phyloP scores from a whole-genome alignment of 176 grass and related monocot genomes.

The Zea luxurians region DNA sequence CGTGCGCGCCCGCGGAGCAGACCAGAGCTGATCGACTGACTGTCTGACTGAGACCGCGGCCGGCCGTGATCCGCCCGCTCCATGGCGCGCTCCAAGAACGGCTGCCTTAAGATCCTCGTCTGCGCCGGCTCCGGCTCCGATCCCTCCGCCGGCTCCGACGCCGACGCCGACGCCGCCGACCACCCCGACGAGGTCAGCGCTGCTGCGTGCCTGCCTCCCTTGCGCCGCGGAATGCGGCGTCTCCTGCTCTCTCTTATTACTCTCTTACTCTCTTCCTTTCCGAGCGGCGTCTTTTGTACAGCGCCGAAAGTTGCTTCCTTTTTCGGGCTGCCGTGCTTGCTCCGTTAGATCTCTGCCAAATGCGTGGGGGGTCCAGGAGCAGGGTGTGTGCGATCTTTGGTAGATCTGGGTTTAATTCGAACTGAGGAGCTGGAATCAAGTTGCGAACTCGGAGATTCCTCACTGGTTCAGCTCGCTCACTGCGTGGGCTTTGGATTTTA shows the following conservation, averaged over 20 bases:
- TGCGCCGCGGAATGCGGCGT: slow-evolving; percentile 24
- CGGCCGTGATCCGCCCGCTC: neutral
- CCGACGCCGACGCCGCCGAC: slow-evolving; percentile 46
- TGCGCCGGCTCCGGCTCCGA: slow-evolving; percentile 58
- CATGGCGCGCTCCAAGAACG: slow-evolving; percentile 61
- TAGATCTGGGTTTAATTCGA: slow-evolving; percentile 42
- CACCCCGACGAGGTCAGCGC: slow-evolving; percentile 48
- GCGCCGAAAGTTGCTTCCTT: slow-evolving; percentile 23
- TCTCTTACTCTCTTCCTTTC: neutral
- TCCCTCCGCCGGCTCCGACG: slow-evolving; percentile 45
- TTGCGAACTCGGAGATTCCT: neutral
- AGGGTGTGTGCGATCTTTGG: neutral
- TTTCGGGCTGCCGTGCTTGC: slow-evolving; percentile 28
- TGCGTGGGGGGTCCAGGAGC: slow-evolving; percentile 17
- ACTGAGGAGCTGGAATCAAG: neutral
- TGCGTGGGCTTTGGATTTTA: neutral
- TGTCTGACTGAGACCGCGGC: slow-evolving; percentile 24
- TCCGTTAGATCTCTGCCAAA: slow-evolving; percentile 36
- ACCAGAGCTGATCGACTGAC: slow-evolving; percentile 1
- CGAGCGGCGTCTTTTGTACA: neutral
- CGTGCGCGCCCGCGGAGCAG: neutral
- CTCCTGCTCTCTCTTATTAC: neutral
- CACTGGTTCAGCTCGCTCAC: neutral
- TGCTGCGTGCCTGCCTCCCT: neutral
- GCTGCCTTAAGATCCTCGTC: slow-evolving; percentile 74